Evolutionary conservation across 2,329 filamentous ascomycete species (phyloP).

Genomic region (Aureobasidium leucospermi): DNA sequence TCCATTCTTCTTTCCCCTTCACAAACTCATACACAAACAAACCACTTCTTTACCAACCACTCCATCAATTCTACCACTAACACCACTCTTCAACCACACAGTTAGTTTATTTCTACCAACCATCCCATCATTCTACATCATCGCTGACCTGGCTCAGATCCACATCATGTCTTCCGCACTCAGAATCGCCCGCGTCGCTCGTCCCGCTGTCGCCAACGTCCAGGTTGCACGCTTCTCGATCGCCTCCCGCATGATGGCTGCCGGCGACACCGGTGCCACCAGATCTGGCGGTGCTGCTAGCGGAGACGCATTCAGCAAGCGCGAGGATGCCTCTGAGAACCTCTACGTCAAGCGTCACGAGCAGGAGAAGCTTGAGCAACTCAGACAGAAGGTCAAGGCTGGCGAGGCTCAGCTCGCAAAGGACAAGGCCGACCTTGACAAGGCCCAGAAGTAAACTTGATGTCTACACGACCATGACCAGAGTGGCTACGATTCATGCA

Average conservation of each 20-base stretch:
- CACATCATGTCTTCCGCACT: slow-evolving; percentile 17
- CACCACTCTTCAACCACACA: not conserved
- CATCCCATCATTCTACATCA: not conserved
- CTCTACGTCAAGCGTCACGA: slow-evolving; percentile 80
- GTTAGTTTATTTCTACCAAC: not conserved
- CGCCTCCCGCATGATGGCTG: slow-evolving; percentile 35
- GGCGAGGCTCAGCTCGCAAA: slow-evolving; percentile 23
- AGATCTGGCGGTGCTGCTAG: slow-evolving; percentile 33
- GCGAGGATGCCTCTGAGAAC: slow-evolving; percentile 82
- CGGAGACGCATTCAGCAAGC: slow-evolving; percentile 87
- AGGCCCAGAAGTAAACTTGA: slow-evolving; percentile 18
- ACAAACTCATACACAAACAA: slow-evolving; percentile 1
- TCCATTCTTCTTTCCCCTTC: not conserved
- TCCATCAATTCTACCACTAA: not conserved
- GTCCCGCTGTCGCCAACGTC: slow-evolving; percentile 28
- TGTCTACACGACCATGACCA: not conserved
- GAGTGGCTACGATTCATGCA: slow-evolving; percentile 1
- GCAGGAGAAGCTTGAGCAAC: slow-evolving; percentile 61
- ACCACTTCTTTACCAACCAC: not conserved
- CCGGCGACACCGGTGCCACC: slow-evolving; percentile 36
- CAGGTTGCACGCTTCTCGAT: slow-evolving; percentile 34
- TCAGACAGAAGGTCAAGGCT: slow-evolving; percentile 30
- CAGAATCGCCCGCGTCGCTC: slow-evolving; percentile 32
- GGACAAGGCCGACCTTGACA: slow-evolving; percentile 24
- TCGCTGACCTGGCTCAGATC: not conserved